Evolutionary conservation across 768 basidiomycete genomes (phyloP).

Genomic region (Lactarius vividus): DNA sequence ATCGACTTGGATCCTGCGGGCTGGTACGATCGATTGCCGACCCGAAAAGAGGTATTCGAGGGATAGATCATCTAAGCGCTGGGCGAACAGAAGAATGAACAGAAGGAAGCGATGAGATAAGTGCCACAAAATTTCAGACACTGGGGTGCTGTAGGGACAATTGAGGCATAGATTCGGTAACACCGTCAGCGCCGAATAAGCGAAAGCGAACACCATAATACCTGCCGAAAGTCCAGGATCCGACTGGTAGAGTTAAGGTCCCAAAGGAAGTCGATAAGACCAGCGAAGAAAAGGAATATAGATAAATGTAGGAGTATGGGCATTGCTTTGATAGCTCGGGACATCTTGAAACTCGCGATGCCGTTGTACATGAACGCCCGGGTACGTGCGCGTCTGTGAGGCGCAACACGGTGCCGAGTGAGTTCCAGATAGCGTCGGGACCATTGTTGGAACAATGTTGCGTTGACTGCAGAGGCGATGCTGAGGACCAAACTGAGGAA

Average conservation of each 20-base stretch:
- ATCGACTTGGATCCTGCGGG: not conserved
- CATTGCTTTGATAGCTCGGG: not conserved
- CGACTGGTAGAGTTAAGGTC: not conserved
- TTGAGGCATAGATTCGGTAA: not conserved
- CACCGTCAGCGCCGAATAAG: too few relatives aligned
- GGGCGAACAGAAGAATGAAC: not conserved
- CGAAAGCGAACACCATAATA: not conserved
- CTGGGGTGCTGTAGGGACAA: constrained; percentile 11
- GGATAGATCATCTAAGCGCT: not conserved
- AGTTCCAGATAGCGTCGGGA: not conserved
- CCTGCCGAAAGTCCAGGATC: too few relatives aligned
- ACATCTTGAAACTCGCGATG: not conserved
- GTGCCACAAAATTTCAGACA: not conserved
- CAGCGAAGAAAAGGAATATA: not conserved
- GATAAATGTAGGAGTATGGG: not conserved
- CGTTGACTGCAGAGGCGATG: not conserved
- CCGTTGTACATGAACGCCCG: not conserved
- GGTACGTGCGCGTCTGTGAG: not conserved
- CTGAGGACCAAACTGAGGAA: not conserved
- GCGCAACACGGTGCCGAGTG: not conserved
- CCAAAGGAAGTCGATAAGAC: not conserved
- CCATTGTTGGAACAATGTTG: not conserved
- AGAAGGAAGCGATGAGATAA: not conserved
- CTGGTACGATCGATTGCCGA: not conserved
- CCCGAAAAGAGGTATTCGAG: not conserved